Percentiles rank a stretch among this genome's conserved stretches.
Evolutionary conservation across 2,329 filamentous ascomycete genomes (phyloP).

Genomic region (Emmonsia crescens): DNA sequence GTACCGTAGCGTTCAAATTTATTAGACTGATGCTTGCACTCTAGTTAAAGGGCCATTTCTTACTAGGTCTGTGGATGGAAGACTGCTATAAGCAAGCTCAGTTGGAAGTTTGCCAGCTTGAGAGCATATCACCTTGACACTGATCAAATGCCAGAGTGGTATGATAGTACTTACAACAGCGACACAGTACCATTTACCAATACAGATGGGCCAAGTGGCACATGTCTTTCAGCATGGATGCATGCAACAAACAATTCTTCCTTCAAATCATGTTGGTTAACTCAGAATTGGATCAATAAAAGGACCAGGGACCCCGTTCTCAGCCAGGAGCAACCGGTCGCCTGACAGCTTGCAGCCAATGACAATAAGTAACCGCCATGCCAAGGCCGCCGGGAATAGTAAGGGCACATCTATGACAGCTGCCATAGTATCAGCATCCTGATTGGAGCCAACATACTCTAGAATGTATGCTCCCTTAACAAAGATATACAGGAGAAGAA

Average conservation of each 20-base stretch:
- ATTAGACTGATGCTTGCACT: constrained; percentile 1
- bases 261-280: background rate
- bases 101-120: background rate
- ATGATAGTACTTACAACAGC: background rate
- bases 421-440: too few relatives aligned
- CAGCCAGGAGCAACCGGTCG: background rate
- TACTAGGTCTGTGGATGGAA: background rate
- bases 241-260: background rate
- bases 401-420: too few relatives aligned
- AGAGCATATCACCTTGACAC: background rate
- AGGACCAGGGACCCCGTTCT: background rate
- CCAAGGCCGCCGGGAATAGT: background rate
- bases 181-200: background rate
- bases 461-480: too few relatives aligned
- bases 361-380: background rate
- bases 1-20: background rate
- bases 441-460: too few relatives aligned
- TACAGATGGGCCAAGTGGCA: background rate
- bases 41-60: constrained; percentile 1
- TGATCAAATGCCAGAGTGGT: constrained; percentile 1
- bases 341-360: constrained; percentile 1
- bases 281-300: too few relatives aligned
- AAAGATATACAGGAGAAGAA: too few relatives aligned
- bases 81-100: background rate
- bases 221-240: background rate